Evolutionary conservation across 2,329 filamentous ascomycete species (phyloP).

Genomic region (Fonsecaea pugnacius): DNA sequence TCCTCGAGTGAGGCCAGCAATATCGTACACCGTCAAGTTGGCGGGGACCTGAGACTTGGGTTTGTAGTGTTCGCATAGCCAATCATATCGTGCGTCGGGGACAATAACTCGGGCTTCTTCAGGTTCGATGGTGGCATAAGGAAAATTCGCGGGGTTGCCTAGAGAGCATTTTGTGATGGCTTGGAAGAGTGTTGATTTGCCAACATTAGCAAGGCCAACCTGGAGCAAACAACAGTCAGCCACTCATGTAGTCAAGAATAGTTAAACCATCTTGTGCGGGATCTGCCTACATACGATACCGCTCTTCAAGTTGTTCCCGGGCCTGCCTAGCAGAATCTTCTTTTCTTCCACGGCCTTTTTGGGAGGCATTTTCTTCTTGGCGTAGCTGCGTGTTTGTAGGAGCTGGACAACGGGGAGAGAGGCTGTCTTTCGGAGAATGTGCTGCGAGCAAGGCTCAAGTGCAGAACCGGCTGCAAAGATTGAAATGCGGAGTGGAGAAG

Average conservation of each 20-base stretch:
- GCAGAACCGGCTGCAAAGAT: slow-evolving; percentile 71
- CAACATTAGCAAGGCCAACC: slow-evolving; percentile 98
- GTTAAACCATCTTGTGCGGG: background rate
- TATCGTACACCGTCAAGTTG: slow-evolving; percentile 98
- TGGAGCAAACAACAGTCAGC: slow-evolving; percentile 45
- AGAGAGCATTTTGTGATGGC: slow-evolving; percentile 97
- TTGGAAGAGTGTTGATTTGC: slow-evolving; percentile 99
- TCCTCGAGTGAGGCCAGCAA: slow-evolving; percentile 92
- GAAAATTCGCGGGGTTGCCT: slow-evolving; percentile 99
- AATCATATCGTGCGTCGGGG: slow-evolving; percentile 93
- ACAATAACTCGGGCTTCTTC: slow-evolving; percentile 98
- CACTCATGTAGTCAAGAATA: slow-evolving; percentile 7
- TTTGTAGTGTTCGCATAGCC: slow-evolving; percentile 94
- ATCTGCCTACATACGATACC: slow-evolving; percentile 81
- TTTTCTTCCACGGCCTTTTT: slow-evolving; percentile 92
- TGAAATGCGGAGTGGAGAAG: slow-evolving; percentile 60
- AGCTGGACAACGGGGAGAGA: slow-evolving; percentile 9
- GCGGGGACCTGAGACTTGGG: slow-evolving; percentile 97
- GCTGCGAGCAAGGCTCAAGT: slow-evolving; percentile 49
- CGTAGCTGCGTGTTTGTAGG: slow-evolving; percentile 53
- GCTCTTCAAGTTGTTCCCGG: slow-evolving; percentile 98
- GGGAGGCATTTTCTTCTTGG: slow-evolving; percentile 82
- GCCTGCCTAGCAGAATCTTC: slow-evolving; percentile 93
- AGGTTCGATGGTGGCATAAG: slow-evolving; percentile 97
- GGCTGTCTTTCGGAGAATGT: slow-evolving; percentile 29